Evolutionary conservation across 1,284 basidiomycete genomes (phyloP), one percentile per base, ranked within the genome.

Genomic region (Ustilago loliicola): DNA sequence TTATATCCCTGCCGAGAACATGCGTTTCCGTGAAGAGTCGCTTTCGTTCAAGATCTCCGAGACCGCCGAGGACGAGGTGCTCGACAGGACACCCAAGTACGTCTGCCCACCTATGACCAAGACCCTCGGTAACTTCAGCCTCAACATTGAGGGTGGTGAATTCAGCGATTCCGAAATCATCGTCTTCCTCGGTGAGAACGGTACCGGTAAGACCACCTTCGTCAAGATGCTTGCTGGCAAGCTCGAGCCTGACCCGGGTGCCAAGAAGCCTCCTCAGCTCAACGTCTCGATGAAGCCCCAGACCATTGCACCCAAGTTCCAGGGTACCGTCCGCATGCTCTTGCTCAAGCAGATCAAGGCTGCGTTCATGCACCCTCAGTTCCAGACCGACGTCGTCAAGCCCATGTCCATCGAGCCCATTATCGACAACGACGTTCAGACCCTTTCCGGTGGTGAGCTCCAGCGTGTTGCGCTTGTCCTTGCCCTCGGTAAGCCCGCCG

Each of bases 381-480:
- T 86, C 85, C 84, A 86, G 77, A 85, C 84, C 21, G 85, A 86
- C 63, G 85, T 86, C n/a, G 80, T 85, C 55, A 86, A 86, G 80
- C 85, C 85, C 50, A 86, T 86, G 85, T 79, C 80, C 42, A 59
- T 86, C 42, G 85, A 86, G 27, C 70, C 78, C 34, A 85, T 86
- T 47, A 85, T 86, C 58, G 85, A 86, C 74, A 84, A 86, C 71
- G 84, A 85, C 52, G 85, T 86, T 17, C 84, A 86, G 73, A 86
- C 85, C 27, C 79, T 86, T 11, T 83, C 81, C 10, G 85, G 85
- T 71, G 85, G 85, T 54, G 85, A 86, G 76, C 71, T 86, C 55
- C 85, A 86, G 77, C 79, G 85, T 56, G 85, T 86, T 32, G 85
- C 85, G 17, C 60, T 86, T 23, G 85, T 86, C 11, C 67, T 86